A percentile compares a stretch with the other conserved stretches of the same genome.
Conservation (phyloP, 495 filamentous ascomycete genomes). For the Pseudomonodictys pantanalensis region DNA sequence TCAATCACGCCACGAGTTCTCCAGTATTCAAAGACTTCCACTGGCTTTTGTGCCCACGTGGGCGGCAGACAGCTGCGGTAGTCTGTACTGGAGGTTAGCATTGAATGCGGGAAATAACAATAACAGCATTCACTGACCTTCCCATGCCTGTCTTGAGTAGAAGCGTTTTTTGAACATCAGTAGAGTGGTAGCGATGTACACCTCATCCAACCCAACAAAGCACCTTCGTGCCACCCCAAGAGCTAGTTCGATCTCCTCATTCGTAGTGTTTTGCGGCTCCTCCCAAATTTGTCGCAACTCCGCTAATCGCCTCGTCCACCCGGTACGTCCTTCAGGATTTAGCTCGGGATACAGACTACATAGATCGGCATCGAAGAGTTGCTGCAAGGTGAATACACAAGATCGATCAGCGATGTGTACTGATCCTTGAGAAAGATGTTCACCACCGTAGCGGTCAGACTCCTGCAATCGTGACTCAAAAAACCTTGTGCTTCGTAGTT, state of each 20-base stretch:
- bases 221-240: neutral
- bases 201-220: neutral
- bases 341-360: neutral
- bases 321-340: neutral
- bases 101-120: neutral
- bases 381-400: constrained; percentile 15
- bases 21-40: neutral
- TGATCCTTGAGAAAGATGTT: constrained; percentile 43
- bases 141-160: neutral
- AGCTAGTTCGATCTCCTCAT: neutral
- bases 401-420: constrained; percentile 28
- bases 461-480: constrained; percentile 3
- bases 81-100: neutral
- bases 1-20: neutral
- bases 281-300: neutral
- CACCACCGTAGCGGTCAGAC: constrained; percentile 38
- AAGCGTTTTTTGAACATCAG: neutral
- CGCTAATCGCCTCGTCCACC: neutral
- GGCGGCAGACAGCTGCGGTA: neutral
- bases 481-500: constrained; percentile 6
- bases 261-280: neutral
- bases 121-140: neutral
- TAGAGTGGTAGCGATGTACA: neutral
- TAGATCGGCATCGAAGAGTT: constrained; percentile 1
- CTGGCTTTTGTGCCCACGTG: neutral